Conservation (phyloP, 192 early-diverging fungal species). For the Podila horticola region DNA sequence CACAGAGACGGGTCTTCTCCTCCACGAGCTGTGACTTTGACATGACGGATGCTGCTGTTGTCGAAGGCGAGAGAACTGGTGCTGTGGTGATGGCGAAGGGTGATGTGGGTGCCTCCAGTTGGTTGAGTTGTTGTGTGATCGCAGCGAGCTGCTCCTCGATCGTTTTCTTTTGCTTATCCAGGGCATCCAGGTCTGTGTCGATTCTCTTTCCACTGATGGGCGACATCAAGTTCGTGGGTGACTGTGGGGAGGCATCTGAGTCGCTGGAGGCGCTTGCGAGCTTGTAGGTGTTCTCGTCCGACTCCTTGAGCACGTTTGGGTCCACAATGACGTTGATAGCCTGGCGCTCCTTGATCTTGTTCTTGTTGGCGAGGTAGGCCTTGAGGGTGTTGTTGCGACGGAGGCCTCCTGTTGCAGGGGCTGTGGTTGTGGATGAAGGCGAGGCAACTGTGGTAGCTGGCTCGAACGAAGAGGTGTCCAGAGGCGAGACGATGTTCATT, state of each 20-base stretch:
- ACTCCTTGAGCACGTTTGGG: constrained; percentile 23
- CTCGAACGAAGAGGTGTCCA: constrained; percentile 18
- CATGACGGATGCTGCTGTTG: background rate
- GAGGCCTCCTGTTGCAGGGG: constrained; percentile 21
- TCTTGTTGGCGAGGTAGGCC: constrained; percentile 52
- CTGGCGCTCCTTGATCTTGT: constrained; percentile 52
- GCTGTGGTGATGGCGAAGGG: background rate
- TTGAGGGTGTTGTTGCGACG: constrained; percentile 46
- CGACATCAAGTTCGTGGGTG: constrained; percentile 11
- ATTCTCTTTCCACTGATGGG: constrained; percentile 41
- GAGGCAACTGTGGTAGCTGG: constrained; percentile 15
- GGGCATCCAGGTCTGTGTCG: constrained; percentile 39
- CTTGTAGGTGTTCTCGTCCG: background rate
- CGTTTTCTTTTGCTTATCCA: constrained; percentile 35
- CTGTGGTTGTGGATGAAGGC: background rate
- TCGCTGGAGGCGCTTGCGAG: background rate
- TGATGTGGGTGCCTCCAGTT: constrained; percentile 6
- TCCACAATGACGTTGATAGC: constrained; percentile 49
- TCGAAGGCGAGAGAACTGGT: background rate
- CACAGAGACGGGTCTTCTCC: constrained; percentile 24
- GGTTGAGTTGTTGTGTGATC: constrained; percentile 34
- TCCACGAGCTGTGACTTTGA: constrained; percentile 19
- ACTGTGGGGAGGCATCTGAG: background rate
- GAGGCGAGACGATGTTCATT: constrained; percentile 23
- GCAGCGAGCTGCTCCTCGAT: constrained; percentile 33